Evolutionary conservation across 306 rosid species (phyloP), one percentile per base, ranked within the genome.

Genomic region (Vachellia pachyceras): DNA sequence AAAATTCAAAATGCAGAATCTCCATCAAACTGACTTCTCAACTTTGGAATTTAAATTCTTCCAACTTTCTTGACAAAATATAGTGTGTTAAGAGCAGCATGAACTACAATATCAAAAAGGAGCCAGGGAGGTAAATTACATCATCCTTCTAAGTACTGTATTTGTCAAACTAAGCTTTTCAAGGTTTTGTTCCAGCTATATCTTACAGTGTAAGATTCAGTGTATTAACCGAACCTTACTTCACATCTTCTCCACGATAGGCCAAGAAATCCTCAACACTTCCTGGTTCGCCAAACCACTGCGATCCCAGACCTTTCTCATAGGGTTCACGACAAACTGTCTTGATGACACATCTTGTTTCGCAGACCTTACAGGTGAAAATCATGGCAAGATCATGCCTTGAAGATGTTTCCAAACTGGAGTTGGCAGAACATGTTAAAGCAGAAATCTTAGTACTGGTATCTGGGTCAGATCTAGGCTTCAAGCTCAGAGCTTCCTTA

Each of bases 331-430:
- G 96, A 69, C 92, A 87, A 67, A 75, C 88, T 0, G 90, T 91
- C 91, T 95, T n/a, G n/a, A n/a, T 95, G 17, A 92, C 35, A 18
- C 97, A 91, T 87, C 99, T 90, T 10, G 97, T 93, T 84, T 95
- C 96, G 36, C 98, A 95, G 83, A 93, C 97, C 77, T 84, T 90
- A 91, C 99, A 95, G 76, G 98, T 95, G 84, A 91, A 95, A 39
- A 95, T 75, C 96, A 93, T 88, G 39, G 94, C 97, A 72, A 95
- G 94, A 76, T 95, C 97, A 85, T 93, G 99, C 87, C 99, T 88
- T n/a, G 97, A 63, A 9, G 98, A 93, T 44, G 86, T 36, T 77
- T 87, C 93, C 79, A 93, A 84, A 84, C 69, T 87, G 78, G 91
- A 88, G 18, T 20, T 86, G 7, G 86, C 91, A 52, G 89, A 80